Evolutionary conservation across 768 basidiomycete species (phyloP).

Genomic region (Amanita jacksonii): DNA sequence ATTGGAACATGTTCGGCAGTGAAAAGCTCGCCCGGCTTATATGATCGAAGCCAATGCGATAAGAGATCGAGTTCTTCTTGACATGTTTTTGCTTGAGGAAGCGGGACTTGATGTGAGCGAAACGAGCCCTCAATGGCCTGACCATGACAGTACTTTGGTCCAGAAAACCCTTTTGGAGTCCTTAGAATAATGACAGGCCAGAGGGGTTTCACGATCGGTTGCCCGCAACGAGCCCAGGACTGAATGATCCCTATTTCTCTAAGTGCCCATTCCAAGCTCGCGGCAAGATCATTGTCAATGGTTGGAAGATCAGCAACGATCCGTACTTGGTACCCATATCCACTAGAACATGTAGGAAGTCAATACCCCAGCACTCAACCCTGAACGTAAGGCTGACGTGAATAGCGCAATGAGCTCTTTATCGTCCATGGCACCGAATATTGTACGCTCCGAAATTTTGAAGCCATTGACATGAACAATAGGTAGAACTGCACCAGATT

Average conservation of each 20-base stretch:
- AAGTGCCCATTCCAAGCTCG: constrained; percentile 75
- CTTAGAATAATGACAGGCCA: constrained; percentile 86
- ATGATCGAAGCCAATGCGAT: constrained; percentile 66
- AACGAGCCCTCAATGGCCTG: constrained; percentile 75
- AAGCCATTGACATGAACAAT: constrained; percentile 84
- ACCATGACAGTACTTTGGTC: constrained; percentile 58
- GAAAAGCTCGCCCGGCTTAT: constrained; percentile 62
- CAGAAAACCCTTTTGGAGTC: constrained; percentile 76
- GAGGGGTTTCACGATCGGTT: constrained; percentile 77
- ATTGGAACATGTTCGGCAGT: constrained; percentile 41
- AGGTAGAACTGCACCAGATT: constrained; percentile 87
- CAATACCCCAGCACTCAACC: constrained; percentile 1
- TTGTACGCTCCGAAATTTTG: constrained; percentile 87
- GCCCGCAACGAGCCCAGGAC: constrained; percentile 61
- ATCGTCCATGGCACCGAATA: constrained; percentile 87
- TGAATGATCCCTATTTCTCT: constrained; percentile 72
- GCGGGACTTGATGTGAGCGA: constrained; percentile 83
- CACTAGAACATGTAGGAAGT: constrained; percentile 27
- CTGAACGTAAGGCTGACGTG: constrained; percentile 44
- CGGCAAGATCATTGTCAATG: constrained; percentile 74
- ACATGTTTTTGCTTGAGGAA: constrained; percentile 60
- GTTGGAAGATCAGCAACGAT: constrained; percentile 61
- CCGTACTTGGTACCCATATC: constrained; percentile 84
- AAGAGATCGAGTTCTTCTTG: constrained; percentile 53
- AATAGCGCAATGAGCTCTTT: constrained; percentile 70